These are phyloP conservation scores for Aurantiochytrium sp. DNA, from an alignment of 108 stramenopile genomes.

Conservation along the genomic window DNA sequence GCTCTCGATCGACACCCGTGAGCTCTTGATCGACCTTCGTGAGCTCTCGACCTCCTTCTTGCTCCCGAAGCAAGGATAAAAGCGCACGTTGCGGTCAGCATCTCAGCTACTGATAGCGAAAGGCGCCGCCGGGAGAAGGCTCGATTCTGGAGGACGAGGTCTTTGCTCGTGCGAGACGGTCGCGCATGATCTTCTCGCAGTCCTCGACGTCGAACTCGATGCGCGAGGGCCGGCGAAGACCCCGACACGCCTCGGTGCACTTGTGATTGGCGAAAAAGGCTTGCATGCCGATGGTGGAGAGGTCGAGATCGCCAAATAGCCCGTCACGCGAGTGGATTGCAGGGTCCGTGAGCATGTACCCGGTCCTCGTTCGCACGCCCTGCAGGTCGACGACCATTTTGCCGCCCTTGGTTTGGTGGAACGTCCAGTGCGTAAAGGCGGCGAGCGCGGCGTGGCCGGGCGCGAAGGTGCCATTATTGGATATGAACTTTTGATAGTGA, in stretches of 20 bases:
- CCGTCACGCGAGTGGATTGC: not conserved
- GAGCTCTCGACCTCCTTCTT: no score
- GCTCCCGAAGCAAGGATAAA: no score
- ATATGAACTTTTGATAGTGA: not conserved
- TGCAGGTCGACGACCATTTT: not conserved
- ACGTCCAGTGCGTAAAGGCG: constrained; percentile 3
- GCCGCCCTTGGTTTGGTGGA: not conserved
- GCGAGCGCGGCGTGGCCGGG: not conserved
- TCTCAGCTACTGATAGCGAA: not conserved
- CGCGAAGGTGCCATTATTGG: constrained; percentile 18
- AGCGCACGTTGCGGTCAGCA: no score
- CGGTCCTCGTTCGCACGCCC: not conserved
- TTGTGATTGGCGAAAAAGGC: not conserved
- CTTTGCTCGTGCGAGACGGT: not conserved
- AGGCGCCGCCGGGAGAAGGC: not conserved
- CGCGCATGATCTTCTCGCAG: constrained; percentile 19
- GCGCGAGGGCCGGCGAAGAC: not conserved
- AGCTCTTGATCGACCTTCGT: no score
- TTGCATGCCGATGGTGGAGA: not conserved
- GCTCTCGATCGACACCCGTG: no score
- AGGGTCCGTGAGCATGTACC: not conserved
- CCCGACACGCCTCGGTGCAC: not conserved
- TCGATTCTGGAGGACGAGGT: not conserved
- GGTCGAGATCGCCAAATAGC: not conserved
- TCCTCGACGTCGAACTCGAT: not conserved